A percentile compares a stretch with the other conserved stretches of the same genome.
Conservation (phyloP, 768 basidiomycete genomes). For the Leucosporidium creatinivorum region DNA sequence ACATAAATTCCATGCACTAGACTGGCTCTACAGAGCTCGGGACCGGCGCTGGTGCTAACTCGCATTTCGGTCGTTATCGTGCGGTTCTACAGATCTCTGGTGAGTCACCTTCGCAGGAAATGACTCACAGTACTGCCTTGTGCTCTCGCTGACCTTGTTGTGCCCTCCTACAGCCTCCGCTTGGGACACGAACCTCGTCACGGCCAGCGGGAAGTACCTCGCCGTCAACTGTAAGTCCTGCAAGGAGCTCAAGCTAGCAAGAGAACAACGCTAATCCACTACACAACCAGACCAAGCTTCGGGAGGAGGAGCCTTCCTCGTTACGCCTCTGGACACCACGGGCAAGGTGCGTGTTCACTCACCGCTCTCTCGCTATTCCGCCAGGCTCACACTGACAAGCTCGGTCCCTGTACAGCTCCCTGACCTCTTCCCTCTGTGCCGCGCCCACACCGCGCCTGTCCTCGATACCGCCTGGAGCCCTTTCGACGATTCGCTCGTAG, state of each 20-base stretch:
- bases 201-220: constrained; percentile 79
- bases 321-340: constrained; percentile 64
- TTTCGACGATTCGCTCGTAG: constrained; percentile 82
- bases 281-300: constrained; percentile 47
- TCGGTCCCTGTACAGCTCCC: constrained; percentile 64
- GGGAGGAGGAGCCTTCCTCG: constrained; percentile 88
- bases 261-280: background rate
- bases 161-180: constrained; percentile 39
- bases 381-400: constrained; percentile 41
- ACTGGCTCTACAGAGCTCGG: too few species aligned
- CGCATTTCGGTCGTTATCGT: too few species aligned
- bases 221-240: constrained; percentile 83
- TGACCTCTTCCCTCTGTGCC: constrained; percentile 82
- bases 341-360: constrained; percentile 68
- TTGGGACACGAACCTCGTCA: constrained; percentile 91
- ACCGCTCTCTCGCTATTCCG: constrained; percentile 49
- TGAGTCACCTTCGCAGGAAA: background rate
- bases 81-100: constrained; percentile 16
- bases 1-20: too few species aligned
- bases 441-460: constrained; percentile 52
- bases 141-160: background rate
- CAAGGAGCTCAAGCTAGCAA: constrained; percentile 4
- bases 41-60: too few species aligned
- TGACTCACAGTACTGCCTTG: background rate
- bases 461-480: constrained; percentile 97